A percentile compares a stretch with the other conserved stretches of the same genome.
Evolutionary conservation across 1,284 basidiomycete genomes (phyloP).

Genomic region (Mycena citricolor): DNA sequence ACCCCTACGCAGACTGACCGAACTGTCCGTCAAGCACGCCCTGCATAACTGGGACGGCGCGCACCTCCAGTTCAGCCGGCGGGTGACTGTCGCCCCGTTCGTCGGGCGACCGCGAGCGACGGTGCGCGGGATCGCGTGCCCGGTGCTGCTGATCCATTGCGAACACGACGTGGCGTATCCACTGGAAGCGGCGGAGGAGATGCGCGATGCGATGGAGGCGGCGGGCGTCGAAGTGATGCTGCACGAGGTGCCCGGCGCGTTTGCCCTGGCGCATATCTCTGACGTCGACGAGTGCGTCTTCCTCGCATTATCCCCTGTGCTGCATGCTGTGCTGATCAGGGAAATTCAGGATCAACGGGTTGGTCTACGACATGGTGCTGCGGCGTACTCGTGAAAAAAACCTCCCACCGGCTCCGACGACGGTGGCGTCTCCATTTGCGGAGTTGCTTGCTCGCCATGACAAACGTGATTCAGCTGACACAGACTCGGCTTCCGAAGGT

Average conservation of each 20-base stretch:
- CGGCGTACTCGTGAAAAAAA: too few relatives aligned
- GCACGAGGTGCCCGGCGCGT: conserved; percentile 23
- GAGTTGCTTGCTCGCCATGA: too few relatives aligned
- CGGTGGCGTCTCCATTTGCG: too few relatives aligned
- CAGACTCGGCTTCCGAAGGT: too few relatives aligned
- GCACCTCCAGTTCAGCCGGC: conserved; percentile 31
- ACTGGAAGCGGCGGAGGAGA: conserved; percentile 20
- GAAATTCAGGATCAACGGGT: too few relatives aligned
- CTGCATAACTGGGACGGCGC: conserved; percentile 28
- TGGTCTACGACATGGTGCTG: too few relatives aligned
- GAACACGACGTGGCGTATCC: conserved; percentile 28
- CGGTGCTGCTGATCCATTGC: conserved; percentile 27
- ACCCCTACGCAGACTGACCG: conserved; percentile 23
- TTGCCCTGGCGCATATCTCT: too few relatives aligned
- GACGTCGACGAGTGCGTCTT: too few relatives aligned
- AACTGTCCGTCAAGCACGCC: conserved; percentile 28
- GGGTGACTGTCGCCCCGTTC: conserved; percentile 32
- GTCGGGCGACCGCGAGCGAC: conserved; percentile 28
- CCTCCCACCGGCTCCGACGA: too few relatives aligned
- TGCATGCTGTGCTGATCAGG: too few relatives aligned
- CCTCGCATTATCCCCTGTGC: too few relatives aligned
- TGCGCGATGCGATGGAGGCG: conserved; percentile 20
- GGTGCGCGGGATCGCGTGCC: conserved; percentile 28
- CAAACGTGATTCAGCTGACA: too few relatives aligned
- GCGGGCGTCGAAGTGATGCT: conserved; percentile 25